Conservation (phyloP, 805 yeast genomes). For the Vanderwaltozyma polyspora region DNA sequence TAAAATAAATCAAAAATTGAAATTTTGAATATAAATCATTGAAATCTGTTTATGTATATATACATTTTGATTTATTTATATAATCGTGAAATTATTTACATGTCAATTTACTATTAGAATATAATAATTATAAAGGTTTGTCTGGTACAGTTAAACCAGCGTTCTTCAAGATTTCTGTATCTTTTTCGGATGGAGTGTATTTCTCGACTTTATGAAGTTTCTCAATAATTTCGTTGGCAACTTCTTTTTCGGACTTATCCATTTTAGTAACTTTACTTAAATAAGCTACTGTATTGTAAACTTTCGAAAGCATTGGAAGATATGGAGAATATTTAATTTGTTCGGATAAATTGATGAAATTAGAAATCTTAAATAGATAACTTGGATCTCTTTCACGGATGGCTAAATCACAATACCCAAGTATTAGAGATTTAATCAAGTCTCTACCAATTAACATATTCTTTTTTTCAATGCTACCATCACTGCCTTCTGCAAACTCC, state of each 20-base stretch:
- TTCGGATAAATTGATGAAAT: slow-evolving; percentile 11
- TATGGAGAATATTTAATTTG: slow-evolving; percentile 8
- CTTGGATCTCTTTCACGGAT: slow-evolving; percentile 7
- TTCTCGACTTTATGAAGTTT: background rate
- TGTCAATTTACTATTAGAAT: no score
- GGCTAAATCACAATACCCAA: slow-evolving; percentile 14
- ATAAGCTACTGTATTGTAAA: slow-evolving; percentile 6
- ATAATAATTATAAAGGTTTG: no score
- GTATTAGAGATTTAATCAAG: slow-evolving; percentile 12
- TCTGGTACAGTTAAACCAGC: no score
- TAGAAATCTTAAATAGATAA: slow-evolving; percentile 8
- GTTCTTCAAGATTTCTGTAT: slow-evolving; percentile 7
- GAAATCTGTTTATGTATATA: no score
- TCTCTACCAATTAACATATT: slow-evolving; percentile 2
- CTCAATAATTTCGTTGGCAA: background rate
- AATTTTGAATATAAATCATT: no score
- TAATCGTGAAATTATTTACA: no score
- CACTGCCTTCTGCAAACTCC: slow-evolving; percentile 6
- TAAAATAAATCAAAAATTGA: no score
- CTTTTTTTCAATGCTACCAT: background rate
- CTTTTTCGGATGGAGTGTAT: slow-evolving; percentile 9
- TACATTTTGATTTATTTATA: no score
- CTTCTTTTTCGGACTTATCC: background rate
- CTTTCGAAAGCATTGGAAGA: slow-evolving; percentile 7
- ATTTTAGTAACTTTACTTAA: slow-evolving; percentile 5